These are phyloP conservation scores for Zychaea mexicana DNA, from an alignment of 371 early-diverging fungal genomes.

Conservation along the genomic window DNA sequence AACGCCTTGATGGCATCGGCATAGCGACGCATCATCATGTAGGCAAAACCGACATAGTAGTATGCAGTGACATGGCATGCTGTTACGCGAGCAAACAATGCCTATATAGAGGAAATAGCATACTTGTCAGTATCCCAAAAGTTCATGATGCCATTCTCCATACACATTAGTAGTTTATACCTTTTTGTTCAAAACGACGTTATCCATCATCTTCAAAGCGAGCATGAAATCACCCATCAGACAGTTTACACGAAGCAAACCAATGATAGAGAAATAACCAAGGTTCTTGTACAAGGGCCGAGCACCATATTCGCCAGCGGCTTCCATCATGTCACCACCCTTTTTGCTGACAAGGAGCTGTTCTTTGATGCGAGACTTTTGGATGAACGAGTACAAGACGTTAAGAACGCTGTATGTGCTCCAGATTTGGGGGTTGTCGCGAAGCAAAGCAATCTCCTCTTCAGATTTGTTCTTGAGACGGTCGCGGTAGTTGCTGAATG, in stretches of 20 bases:
- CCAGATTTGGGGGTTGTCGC: conserved; percentile 90
- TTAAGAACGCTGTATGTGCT: conserved; percentile 94
- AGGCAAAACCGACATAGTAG: conserved; percentile 96
- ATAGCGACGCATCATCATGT: conserved; percentile 97
- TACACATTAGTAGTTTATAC: conserved; percentile 13
- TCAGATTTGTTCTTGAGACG: conserved; percentile 80
- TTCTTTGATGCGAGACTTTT: conserved; percentile 92
- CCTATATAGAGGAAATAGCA: conserved; percentile 37
- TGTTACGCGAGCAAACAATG: conserved; percentile 90
- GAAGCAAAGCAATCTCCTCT: conserved; percentile 79
- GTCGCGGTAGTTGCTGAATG: conserved; percentile 92
- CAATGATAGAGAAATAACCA: conserved; percentile 95
- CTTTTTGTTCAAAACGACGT: conserved; percentile 90
- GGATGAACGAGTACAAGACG: conserved; percentile 91
- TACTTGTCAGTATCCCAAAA: too few relatives aligned
- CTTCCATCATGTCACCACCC: conserved; percentile 86
- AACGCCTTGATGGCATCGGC: conserved; percentile 94
- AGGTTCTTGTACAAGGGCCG: conserved; percentile 91
- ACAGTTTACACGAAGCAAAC: conserved; percentile 93
- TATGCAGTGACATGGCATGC: conserved; percentile 96
- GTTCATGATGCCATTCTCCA: too few relatives aligned
- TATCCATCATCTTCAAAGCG: conserved; percentile 94
- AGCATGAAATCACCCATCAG: conserved; percentile 92
- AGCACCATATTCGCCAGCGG: conserved; percentile 78
- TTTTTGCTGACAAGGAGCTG: conserved; percentile 87